Evolutionary conservation across 345 rosid species (phyloP).

Genomic region (Citrus reticulata): DNA sequence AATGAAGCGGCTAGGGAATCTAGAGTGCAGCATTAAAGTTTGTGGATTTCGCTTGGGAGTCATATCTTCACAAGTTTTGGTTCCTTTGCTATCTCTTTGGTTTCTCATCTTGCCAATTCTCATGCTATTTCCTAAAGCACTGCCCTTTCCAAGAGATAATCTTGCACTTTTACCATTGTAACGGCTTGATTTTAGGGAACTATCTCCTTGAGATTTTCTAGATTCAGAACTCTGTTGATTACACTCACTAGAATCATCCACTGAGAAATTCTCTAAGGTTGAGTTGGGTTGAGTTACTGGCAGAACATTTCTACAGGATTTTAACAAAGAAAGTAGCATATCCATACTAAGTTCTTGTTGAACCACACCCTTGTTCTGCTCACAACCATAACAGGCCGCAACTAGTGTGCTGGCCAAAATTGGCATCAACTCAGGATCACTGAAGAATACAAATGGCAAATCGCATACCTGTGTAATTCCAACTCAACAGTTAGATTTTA

Average conservation of each 20-base stretch:
- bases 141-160: constrained; percentile 27
- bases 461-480: constrained; percentile 61
- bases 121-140: constrained; percentile 29
- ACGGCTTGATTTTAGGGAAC: constrained; percentile 32
- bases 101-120: constrained; percentile 48
- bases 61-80: constrained; percentile 48
- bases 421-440: constrained; percentile 71
- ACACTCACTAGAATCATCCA: constrained; percentile 33
- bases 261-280: constrained; percentile 23
- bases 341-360: constrained; percentile 70
- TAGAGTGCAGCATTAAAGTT: constrained; percentile 42
- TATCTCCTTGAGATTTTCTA: constrained; percentile 39
- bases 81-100: constrained; percentile 42
- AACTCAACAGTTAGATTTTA: constrained; percentile 20
- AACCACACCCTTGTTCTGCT: constrained; percentile 63
- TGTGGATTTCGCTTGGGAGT: constrained; percentile 26
- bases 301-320: constrained; percentile 50
- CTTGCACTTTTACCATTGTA: constrained; percentile 29
- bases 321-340: constrained; percentile 62
- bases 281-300: constrained; percentile 24
- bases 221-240: constrained; percentile 39
- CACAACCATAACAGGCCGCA: constrained; percentile 66
- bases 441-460: constrained; percentile 71
- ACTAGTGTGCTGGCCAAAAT: constrained; percentile 55
- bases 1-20: constrained; percentile 56